Conservation (phyloP, 371 early-diverging fungal species). For the Mucor lusitanicus region DNA sequence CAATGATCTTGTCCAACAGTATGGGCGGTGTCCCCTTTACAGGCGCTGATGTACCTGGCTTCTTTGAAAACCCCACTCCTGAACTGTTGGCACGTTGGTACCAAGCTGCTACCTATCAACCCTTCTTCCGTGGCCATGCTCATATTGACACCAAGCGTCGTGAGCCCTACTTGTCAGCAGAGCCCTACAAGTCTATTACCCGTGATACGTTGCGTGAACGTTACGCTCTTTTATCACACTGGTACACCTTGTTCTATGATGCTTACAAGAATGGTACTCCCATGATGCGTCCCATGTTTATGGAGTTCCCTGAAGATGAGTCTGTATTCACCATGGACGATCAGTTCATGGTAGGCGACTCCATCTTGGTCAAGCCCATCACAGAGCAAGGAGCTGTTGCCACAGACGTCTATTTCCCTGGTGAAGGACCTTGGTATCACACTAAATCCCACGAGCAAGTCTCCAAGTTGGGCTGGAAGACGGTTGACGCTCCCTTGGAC, state of each 20-base stretch:
- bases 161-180: slow-evolving; percentile 94
- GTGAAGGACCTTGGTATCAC: slow-evolving; percentile 76
- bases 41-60: slow-evolving; percentile 94
- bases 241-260: slow-evolving; percentile 84
- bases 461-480: slow-evolving; percentile 46
- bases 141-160: slow-evolving; percentile 94
- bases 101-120: slow-evolving; percentile 87
- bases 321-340: slow-evolving; percentile 73
- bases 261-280: slow-evolving; percentile 68
- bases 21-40: slow-evolving; percentile 77
- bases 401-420: slow-evolving; percentile 74
- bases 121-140: slow-evolving; percentile 93
- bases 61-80: slow-evolving; percentile 84
- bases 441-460: slow-evolving; percentile 55
- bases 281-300: slow-evolving; percentile 84
- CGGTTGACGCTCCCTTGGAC: slow-evolving; percentile 69
- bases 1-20: slow-evolving; percentile 81
- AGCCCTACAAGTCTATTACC: slow-evolving; percentile 70
- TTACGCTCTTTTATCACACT: slow-evolving; percentile 78
- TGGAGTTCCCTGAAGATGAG: slow-evolving; percentile 81
- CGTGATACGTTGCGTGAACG: slow-evolving; percentile 74
- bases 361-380: slow-evolving; percentile 80
- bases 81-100: slow-evolving; percentile 90
- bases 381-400: slow-evolving; percentile 51
- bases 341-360: slow-evolving; percentile 82